phyloP scores from a whole-genome alignment of 352 stramenopile genomes.

The Globisporangium camurandrum region DNA sequence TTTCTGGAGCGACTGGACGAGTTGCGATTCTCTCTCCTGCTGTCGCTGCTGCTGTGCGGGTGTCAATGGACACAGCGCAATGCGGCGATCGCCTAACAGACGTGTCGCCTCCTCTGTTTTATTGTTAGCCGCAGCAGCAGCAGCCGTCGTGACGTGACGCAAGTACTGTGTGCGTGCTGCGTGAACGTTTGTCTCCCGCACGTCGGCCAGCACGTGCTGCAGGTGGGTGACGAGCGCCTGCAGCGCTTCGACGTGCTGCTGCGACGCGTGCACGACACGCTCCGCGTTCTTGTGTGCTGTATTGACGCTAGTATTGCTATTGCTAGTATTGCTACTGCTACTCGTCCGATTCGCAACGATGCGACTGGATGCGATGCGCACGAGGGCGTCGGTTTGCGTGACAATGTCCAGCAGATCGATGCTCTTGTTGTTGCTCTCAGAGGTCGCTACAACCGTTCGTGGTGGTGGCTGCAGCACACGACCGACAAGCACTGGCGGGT shows the following conservation, averaged over 20 bases:
- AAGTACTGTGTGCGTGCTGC: conserved; percentile 27
- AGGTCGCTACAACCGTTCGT: too few species aligned
- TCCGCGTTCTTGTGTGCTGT: background rate
- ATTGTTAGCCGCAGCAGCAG: conserved; percentile 1
- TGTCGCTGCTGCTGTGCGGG: conserved; percentile 25
- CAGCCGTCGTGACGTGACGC: conserved; percentile 20
- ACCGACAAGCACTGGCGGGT: conserved; percentile 32
- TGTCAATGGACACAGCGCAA: conserved; percentile 34
- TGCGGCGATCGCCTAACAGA: background rate
- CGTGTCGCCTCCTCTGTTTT: too few species aligned
- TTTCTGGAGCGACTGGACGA: conserved; percentile 44
- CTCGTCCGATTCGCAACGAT: conserved; percentile 12
- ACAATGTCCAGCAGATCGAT: conserved; percentile 28
- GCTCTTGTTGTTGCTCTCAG: too few species aligned
- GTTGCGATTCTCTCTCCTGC: conserved; percentile 28
- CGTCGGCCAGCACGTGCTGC: conserved; percentile 17
- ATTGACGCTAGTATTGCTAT: background rate
- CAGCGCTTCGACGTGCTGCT: conserved; percentile 21
- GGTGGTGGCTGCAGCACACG: too few species aligned
- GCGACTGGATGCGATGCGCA: conserved; percentile 20
- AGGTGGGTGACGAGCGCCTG: conserved; percentile 27
- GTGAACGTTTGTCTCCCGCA: conserved; percentile 30
- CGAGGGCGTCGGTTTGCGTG: conserved; percentile 21
- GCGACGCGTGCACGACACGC: conserved; percentile 13
- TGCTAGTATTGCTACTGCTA: background rate